A percentile compares a stretch with the other conserved stretches of the same genome.
Conservation (phyloP, 371 early-diverging fungal genomes). For the Mucor circinelloides region DNA sequence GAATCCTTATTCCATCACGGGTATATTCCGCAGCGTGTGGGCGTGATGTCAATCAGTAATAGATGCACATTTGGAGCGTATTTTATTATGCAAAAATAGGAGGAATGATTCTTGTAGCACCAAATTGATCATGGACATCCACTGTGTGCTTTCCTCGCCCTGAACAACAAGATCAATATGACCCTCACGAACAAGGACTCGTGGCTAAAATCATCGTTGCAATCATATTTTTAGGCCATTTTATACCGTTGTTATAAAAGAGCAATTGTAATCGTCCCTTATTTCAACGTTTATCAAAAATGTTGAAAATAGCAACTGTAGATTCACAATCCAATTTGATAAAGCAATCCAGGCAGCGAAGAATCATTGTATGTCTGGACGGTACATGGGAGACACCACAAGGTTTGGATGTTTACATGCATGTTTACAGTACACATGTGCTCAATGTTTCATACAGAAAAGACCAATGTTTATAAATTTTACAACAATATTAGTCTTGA, state of each 20-base stretch:
- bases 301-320: background rate
- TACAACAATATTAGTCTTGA: slow-evolving; percentile 9
- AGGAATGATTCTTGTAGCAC: background rate
- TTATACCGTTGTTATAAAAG: background rate
- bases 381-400: slow-evolving; percentile 46
- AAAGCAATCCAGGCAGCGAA: slow-evolving; percentile 6
- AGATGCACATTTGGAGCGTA: background rate
- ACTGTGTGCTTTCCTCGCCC: background rate
- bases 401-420: slow-evolving; percentile 14
- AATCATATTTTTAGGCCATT: no score
- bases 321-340: background rate
- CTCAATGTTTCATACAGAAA: slow-evolving; percentile 20
- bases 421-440: background rate
- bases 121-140: background rate
- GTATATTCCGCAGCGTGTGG: background rate
- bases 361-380: slow-evolving; percentile 42
- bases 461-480: slow-evolving; percentile 35
- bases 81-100: background rate
- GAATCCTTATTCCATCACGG: background rate
- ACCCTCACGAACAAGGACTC: background rate
- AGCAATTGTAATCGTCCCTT: no score
- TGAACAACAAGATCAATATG: background rate
- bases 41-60: no score
- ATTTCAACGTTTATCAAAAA: background rate
- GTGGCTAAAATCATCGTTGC: background rate